Evolutionary conservation across 1,284 basidiomycete species (phyloP).

Genomic region (Sporisorium graminicola): DNA sequence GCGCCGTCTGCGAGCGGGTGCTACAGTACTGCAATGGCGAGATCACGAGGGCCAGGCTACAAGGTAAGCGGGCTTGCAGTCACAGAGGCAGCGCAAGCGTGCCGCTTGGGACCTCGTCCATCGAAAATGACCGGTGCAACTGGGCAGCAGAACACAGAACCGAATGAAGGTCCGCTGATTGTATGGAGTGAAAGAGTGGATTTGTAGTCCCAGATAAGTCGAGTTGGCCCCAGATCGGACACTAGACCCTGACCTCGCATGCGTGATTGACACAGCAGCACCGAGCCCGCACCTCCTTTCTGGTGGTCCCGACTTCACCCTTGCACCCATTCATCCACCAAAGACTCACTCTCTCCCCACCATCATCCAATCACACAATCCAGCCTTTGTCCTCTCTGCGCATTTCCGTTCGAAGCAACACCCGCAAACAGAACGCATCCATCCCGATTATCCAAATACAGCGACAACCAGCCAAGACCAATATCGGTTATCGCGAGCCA

Average conservation of each 20-base stretch:
- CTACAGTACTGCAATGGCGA: constrained; percentile 1
- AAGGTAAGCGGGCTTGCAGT: background rate
- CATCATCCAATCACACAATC: background rate
- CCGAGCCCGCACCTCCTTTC: background rate
- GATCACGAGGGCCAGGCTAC: background rate
- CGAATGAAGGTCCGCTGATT: too few species aligned
- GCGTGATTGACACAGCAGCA: constrained; percentile 1
- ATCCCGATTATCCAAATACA: background rate
- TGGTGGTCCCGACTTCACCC: too few species aligned
- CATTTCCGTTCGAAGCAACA: background rate
- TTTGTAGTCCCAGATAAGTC: background rate
- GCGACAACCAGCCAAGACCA: background rate
- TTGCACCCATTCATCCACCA: background rate
- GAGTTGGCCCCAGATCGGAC: background rate
- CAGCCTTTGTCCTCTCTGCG: background rate
- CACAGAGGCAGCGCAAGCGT: background rate
- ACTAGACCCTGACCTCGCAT: constrained; percentile 4
- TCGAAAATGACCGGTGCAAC: constrained; percentile 1
- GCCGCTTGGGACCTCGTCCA: background rate
- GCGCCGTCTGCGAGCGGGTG: background rate
- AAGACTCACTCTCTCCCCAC: background rate
- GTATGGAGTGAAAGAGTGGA: background rate
- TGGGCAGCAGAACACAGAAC: too few species aligned
- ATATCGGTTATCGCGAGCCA: background rate
- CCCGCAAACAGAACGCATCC: background rate